Evolutionary conservation across 2,329 filamentous ascomycete genomes (phyloP).

Genomic region (Ambrosiella cleistominuta): DNA sequence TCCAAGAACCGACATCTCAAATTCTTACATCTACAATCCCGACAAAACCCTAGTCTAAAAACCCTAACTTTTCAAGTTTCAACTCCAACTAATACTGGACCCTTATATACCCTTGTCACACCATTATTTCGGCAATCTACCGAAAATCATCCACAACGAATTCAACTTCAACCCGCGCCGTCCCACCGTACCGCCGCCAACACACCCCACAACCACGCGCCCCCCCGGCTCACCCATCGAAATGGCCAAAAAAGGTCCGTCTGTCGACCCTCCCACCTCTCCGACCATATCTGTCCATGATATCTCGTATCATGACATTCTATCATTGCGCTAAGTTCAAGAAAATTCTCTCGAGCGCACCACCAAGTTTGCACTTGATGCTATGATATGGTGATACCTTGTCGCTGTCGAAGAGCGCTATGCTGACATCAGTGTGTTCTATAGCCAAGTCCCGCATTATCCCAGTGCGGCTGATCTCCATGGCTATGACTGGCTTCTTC

Average conservation of each 20-base stretch:
- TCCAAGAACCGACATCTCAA: too few relatives aligned
- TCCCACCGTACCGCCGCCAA: not conserved
- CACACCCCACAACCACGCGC: not conserved
- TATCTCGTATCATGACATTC: not conserved
- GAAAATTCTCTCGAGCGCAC: not conserved
- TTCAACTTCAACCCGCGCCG: not conserved
- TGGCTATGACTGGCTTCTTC: slow-evolving; percentile 98
- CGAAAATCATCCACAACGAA: not conserved
- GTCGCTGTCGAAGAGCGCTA: not conserved
- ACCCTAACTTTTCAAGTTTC: not conserved
- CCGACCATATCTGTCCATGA: not conserved
- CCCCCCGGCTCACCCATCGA: not conserved
- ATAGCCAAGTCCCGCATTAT: slow-evolving; percentile 81
- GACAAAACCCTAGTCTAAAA: too few relatives aligned
- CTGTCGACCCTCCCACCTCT: too few relatives aligned
- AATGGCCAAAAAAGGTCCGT: slow-evolving; percentile 24
- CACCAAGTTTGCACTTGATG: not conserved
- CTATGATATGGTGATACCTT: not conserved
- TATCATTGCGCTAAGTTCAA: not conserved
- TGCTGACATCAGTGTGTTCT: not conserved
- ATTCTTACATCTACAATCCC: too few relatives aligned
- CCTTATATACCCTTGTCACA: not conserved
- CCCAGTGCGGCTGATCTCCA: slow-evolving; percentile 83
- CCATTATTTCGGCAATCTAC: not conserved
- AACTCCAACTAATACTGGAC: not conserved